phyloP scores from a whole-genome alignment of 1,284 basidiomycete genomes.

The Afroboletus lepidellus region DNA sequence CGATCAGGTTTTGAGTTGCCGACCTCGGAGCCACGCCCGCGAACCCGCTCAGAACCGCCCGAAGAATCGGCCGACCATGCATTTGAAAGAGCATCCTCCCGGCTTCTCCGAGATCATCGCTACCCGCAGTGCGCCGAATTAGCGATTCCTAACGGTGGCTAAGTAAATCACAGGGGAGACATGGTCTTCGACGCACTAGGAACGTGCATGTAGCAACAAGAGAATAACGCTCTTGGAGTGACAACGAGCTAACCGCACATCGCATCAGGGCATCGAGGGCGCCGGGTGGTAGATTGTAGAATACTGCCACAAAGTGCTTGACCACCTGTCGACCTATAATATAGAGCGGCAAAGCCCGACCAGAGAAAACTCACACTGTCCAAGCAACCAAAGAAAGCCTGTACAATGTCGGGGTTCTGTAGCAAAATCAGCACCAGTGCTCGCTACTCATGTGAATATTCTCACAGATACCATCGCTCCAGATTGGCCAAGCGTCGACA shows the following conservation, averaged over 20 bases:
- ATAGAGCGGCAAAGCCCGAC: not conserved
- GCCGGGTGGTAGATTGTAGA: conserved; percentile 67
- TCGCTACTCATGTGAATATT: not conserved
- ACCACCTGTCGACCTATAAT: conserved; percentile 49
- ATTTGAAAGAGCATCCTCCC: conserved; percentile 50
- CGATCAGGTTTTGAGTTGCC: conserved; percentile 80
- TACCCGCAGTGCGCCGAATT: conserved; percentile 58
- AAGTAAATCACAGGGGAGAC: not conserved
- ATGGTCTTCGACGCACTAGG: conserved; percentile 50
- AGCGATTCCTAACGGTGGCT: conserved; percentile 48
- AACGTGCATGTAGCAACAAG: conserved; percentile 81
- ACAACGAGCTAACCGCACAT: conserved; percentile 68
- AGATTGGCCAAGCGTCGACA: conserved; percentile 53
- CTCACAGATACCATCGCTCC: conserved; percentile 73
- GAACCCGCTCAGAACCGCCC: conserved; percentile 72
- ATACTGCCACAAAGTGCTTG: conserved; percentile 68
- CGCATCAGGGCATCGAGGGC: conserved; percentile 71
- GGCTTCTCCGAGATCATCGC: conserved; percentile 50
- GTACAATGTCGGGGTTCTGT: conserved; percentile 86
- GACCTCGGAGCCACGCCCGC: conserved; percentile 81
- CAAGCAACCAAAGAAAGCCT: conserved; percentile 82
- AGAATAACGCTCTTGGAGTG: conserved; percentile 84
- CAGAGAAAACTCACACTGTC: conserved; percentile 50
- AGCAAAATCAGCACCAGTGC: conserved; percentile 9
- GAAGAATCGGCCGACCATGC: conserved; percentile 71